phyloP scores from a whole-genome alignment of 306 rosid genomes.

The Arachis stenosperma region DNA sequence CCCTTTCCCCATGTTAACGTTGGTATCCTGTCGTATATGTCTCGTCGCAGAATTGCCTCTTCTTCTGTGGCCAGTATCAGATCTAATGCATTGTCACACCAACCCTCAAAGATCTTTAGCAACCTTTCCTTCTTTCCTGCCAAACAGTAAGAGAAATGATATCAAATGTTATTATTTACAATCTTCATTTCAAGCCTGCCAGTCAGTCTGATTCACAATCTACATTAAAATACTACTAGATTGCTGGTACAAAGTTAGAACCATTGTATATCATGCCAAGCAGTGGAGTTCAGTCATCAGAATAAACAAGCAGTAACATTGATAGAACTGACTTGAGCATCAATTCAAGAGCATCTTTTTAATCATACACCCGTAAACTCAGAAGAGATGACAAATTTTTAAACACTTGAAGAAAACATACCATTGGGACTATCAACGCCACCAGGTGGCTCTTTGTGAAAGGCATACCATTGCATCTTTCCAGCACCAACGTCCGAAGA shows the following conservation, averaged over 20 bases:
- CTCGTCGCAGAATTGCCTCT: slow-evolving; percentile 74
- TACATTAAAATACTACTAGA: slow-evolving; percentile 1
- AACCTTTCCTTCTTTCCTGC: slow-evolving; percentile 82
- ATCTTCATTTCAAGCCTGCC: not conserved
- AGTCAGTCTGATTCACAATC: not conserved
- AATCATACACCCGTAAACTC: not conserved
- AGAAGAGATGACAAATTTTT: slow-evolving; percentile 19
- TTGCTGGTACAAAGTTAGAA: slow-evolving; percentile 1
- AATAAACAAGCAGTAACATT: not conserved
- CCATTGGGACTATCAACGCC: slow-evolving; percentile 67
- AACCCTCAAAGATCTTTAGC: slow-evolving; percentile 69
- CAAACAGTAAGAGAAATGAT: slow-evolving; percentile 22
- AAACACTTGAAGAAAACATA: slow-evolving; percentile 39
- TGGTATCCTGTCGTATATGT: slow-evolving; percentile 74
- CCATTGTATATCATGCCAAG: slow-evolving; percentile 20
- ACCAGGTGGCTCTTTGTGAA: slow-evolving; percentile 75
- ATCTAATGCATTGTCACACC: slow-evolving; percentile 90
- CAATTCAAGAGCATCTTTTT: slow-evolving; percentile 1
- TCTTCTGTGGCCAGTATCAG: slow-evolving; percentile 72
- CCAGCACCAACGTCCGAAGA: slow-evolving; percentile 92
- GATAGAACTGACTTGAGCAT: not conserved
- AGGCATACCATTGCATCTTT: slow-evolving; percentile 96
- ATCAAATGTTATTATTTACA: not conserved
- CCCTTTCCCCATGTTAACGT: slow-evolving; percentile 78
- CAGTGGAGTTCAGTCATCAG: slow-evolving; percentile 1